These are phyloP conservation scores for Curvularia sp. DNA, from an alignment of 2,329 filamentous ascomycete genomes.

Conservation along the genomic window DNA sequence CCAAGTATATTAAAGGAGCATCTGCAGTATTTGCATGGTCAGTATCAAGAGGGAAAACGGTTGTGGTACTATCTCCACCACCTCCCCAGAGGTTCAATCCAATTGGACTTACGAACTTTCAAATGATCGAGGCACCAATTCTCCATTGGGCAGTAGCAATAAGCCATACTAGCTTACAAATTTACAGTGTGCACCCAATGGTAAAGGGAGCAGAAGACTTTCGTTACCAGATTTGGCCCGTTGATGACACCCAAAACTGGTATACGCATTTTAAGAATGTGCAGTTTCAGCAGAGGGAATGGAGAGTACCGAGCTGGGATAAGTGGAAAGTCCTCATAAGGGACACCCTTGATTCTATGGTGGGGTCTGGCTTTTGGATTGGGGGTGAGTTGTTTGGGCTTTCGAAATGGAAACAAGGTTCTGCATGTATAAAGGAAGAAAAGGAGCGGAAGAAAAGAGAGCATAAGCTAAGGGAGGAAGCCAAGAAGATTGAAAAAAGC, in stretches of 20 bases:
- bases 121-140: conserved; percentile 2
- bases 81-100: conserved; percentile 2
- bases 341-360: not conserved
- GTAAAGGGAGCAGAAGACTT: conserved; percentile 3
- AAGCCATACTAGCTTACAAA: conserved; percentile 1
- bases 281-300: not conserved
- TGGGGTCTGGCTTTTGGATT: not conserved
- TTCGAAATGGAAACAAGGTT: not conserved
- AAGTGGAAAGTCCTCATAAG: not conserved
- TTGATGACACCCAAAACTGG: not conserved
- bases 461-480: not conserved
- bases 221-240: not conserved
- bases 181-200: conserved; percentile 2
- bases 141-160: not conserved
- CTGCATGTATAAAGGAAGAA: not conserved
- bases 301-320: not conserved
- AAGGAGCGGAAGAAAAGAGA: not conserved
- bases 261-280: not conserved
- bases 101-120: not conserved
- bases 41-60: not conserved
- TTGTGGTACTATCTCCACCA: conserved; percentile 2
- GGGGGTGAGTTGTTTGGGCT: not conserved
- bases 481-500: not conserved
- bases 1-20: conserved; percentile 1
- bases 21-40: conserved; percentile 1